These are phyloP conservation scores for Dalbergia cultrata DNA, from an alignment of 306 rosid genomes.

Conservation along the genomic window DNA sequence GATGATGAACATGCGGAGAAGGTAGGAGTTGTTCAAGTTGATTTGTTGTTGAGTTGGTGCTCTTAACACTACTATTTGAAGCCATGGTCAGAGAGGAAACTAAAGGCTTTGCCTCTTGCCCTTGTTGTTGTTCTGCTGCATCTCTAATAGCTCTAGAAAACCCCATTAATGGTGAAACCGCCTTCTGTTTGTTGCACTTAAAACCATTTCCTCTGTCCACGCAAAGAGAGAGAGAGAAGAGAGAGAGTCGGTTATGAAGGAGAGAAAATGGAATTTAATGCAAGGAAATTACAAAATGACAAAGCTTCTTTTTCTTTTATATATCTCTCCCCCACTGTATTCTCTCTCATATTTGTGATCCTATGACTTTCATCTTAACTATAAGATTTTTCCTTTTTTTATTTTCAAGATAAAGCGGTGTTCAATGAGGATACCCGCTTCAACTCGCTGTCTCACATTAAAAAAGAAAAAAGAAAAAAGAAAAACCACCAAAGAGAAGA, in stretches of 20 bases:
- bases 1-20: conserved; percentile 45
- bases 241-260: conserved; percentile 58
- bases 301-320: conserved; percentile 32
- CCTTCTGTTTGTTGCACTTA: conserved; percentile 48
- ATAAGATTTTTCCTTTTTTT: background rate
- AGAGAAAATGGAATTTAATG: conserved; percentile 59
- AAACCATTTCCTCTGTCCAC: conserved; percentile 45
- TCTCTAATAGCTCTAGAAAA: conserved; percentile 45
- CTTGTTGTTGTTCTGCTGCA: conserved; percentile 25
- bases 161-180: conserved; percentile 66
- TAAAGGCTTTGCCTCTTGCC: conserved; percentile 50
- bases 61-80: conserved; percentile 54
- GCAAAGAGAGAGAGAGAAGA: conserved; percentile 21
- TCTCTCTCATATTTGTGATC: conserved; percentile 31
- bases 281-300: conserved; percentile 52
- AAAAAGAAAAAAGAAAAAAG: background rate
- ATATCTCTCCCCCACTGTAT: conserved; percentile 4
- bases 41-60: conserved; percentile 50
- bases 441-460: background rate
- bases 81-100: conserved; percentile 60
- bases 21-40: conserved; percentile 57
- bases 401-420: conserved; percentile 56
- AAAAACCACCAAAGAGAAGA: conserved; percentile 46
- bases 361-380: background rate
- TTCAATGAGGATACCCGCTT: conserved; percentile 49